A percentile compares a stretch with the other conserved stretches of the same genome.
These are phyloP conservation scores for Stipa capillata DNA, from an alignment of 176 grass and related monocot species.

Conservation along the genomic window DNA sequence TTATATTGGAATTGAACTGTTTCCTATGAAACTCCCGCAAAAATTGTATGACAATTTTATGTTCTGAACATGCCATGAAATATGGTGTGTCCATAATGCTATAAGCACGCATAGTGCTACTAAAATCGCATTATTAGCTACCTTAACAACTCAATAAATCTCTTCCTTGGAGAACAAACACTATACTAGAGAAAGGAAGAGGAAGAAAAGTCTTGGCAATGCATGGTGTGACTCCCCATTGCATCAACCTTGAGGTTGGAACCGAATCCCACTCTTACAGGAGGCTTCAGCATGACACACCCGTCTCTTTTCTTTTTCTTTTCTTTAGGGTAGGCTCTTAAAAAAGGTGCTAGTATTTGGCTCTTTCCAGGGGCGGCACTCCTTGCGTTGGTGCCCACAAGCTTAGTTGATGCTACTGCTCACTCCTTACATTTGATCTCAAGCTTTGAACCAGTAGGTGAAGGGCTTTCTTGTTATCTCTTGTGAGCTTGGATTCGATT, in stretches of 20 bases:
- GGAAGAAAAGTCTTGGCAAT: neutral
- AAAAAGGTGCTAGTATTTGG: conserved; percentile 31
- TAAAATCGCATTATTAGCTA: neutral
- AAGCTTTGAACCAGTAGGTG: neutral
- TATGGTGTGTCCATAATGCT: neutral
- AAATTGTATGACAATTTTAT: neutral
- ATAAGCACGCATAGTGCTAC: neutral
- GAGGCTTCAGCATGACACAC: conserved; percentile 35
- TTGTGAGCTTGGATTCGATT: conserved; percentile 3
- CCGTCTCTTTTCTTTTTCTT: conserved; percentile 2
- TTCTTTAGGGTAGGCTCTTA: neutral
- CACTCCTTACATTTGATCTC: neutral
- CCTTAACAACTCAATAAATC: neutral
- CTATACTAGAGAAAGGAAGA: neutral
- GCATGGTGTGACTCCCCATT: neutral
- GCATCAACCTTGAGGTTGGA: conserved; percentile 9
- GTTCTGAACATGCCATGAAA: neutral
- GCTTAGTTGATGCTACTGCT: neutral
- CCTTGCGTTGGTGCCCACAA: conserved; percentile 18
- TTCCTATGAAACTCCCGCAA: neutral
- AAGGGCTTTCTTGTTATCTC: neutral
- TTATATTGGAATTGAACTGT: neutral
- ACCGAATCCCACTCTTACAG: conserved; percentile 20
- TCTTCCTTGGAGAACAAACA: neutral
- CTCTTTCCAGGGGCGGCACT: conserved; percentile 37